Base-by-base conservation (phyloP, 176 grass and related monocot species). In the Triticum urartu region DNA sequence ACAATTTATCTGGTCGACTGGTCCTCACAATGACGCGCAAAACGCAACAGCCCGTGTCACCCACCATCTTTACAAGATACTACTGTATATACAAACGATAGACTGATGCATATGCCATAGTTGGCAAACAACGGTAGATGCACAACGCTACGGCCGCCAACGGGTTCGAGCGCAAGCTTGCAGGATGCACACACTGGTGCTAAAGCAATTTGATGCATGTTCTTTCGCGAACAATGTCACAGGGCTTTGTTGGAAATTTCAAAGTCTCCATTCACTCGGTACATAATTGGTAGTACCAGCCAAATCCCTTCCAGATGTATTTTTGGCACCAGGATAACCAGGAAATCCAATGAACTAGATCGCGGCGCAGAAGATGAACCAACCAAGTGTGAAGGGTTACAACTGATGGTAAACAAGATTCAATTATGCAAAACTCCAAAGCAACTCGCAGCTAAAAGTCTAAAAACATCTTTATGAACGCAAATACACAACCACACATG, bases 401-500 rank as follows among this genome's bases (percentile, higher is more conserved):
- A 5, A 12, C 8, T 20, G 54, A 25, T 79, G 43, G 7, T 8
- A 11, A 66, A 25, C 25, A 47, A 28, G 83, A 84, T 26, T 21
- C 22, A 87, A 75, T 5, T 1, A 58, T 58, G 82, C 4, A 52
- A 56, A 56, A 25, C 3, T 21, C 1, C 21, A 85, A 85, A 82
- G 68, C 20, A 82, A 60, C 47, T 81, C 6, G 2, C 9, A 8
- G 25, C 17, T 22, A 42, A 82, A 81, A 42, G 7, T 15, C 17
- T 54, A 32, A 68, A 81, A 81, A 54, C n/a, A 85, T 85, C 11
- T 69, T 80, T 63, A 11, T 21, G 30, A 71, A 12, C 11, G 30
- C 6, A 70, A 81, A 28, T 77, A 84, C 81, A 87, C 47, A 63
- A 81, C 48, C 78, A 20, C 38, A 81, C 45, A 73, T 13, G 68